Conservation (phyloP, 202 grass and related monocot species). For the Musa balbisiana region DNA sequence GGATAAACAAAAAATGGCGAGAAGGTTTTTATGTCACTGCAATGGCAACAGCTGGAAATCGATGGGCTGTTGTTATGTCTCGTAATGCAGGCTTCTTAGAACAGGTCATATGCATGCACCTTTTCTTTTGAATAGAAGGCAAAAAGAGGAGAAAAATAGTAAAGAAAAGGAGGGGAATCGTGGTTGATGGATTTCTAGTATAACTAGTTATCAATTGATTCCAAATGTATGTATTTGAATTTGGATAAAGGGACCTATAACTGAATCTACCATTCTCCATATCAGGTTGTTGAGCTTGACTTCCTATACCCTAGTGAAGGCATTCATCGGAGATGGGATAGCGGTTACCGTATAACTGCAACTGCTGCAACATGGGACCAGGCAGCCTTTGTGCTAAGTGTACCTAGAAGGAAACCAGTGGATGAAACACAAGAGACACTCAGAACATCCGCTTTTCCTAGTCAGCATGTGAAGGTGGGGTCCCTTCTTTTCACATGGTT, state of each 20-base stretch:
- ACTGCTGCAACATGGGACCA: slow-evolving; percentile 25
- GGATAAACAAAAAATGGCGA: slow-evolving; percentile 99
- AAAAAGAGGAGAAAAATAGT: not conserved
- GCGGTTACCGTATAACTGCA: slow-evolving; percentile 25
- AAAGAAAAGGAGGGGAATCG: not conserved
- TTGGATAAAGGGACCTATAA: not conserved
- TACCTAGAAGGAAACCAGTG: slow-evolving; percentile 15
- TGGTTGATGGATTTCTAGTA: not conserved
- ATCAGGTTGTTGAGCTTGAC: slow-evolving; percentile 26
- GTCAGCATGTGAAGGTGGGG: slow-evolving; percentile 25
- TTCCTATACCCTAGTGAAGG: slow-evolving; percentile 42
- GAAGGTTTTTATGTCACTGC: slow-evolving; percentile 92
- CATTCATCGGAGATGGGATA: slow-evolving; percentile 61
- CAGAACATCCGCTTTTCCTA: slow-evolving; percentile 38
- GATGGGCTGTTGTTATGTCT: slow-evolving; percentile 20
- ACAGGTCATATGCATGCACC: not conserved
- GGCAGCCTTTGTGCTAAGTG: slow-evolving; percentile 21
- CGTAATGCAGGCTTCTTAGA: slow-evolving; percentile 23
- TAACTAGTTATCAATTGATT: not conserved
- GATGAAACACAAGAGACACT: slow-evolving; percentile 59
- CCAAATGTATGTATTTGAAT: no score
- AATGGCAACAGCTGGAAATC: slow-evolving; percentile 89
- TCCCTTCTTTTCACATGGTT: not conserved
- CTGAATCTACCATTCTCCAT: not conserved
- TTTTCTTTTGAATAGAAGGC: not conserved